Evolutionary conservation across 345 rosid species (phyloP).

Genomic region (Toxicodendron radicans): DNA sequence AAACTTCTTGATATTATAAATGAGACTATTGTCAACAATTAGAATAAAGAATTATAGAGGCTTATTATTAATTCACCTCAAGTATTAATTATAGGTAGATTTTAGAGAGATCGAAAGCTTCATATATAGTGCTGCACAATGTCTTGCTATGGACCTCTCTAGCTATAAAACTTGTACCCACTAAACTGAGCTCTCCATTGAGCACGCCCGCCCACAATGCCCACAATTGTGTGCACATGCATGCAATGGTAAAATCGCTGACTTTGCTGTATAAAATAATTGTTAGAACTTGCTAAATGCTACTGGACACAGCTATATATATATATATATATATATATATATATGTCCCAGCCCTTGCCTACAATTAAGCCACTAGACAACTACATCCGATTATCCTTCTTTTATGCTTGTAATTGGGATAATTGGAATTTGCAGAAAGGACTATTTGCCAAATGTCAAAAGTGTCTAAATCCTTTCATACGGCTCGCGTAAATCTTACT

Average conservation of each 20-base stretch:
- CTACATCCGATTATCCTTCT: neutral
- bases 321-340: neutral
- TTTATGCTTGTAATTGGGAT: neutral
- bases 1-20: no score
- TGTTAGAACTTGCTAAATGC: conserved; percentile 5
- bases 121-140: neutral
- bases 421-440: neutral
- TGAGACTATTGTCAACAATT: no score
- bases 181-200: neutral
- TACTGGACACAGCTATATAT: conserved; percentile 7
- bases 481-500: no score
- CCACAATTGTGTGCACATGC: neutral
- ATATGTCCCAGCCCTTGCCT: neutral
- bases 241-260: neutral
- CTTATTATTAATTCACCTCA: no score
- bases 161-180: neutral
- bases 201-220: neutral
- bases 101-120: no score
- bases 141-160: conserved; percentile 6
- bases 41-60: no score
- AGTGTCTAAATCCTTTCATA: neutral
- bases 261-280: neutral
- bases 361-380: neutral
- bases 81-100: no score
- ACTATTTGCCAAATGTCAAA: neutral